Conservation (phyloP, 1,284 basidiomycete species). For the Somion occarium region DNA sequence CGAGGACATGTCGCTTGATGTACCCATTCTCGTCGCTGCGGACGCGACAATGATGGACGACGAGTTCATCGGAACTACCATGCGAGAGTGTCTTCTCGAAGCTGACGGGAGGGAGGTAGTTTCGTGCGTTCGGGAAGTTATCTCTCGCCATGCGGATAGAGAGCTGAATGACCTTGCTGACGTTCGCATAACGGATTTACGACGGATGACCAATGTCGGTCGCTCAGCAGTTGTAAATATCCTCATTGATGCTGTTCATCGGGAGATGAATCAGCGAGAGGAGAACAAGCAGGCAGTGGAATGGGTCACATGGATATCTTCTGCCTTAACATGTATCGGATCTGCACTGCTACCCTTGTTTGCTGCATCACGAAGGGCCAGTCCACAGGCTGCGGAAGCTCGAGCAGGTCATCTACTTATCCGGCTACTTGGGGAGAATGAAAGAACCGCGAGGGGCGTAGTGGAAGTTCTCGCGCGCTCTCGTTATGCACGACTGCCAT, state of each 20-base stretch:
- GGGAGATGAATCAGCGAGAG: neutral
- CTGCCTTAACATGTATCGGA: neutral
- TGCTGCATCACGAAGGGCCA: neutral
- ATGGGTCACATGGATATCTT: constrained; percentile 2
- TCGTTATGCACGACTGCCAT: neutral
- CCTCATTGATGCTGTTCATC: constrained; percentile 2
- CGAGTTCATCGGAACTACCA: constrained; percentile 2
- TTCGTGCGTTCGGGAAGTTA: neutral
- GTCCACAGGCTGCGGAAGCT: neutral
- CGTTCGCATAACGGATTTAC: neutral
- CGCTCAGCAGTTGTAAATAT: constrained; percentile 1
- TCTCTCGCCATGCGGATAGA: neutral
- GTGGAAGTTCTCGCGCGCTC: constrained; percentile 3
- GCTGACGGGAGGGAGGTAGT: neutral
- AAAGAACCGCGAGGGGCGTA: neutral
- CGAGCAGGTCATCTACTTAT: constrained; percentile 1
- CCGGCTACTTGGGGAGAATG: neutral
- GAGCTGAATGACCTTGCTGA: neutral
- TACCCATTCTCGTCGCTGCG: constrained; percentile 1
- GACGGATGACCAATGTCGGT: neutral
- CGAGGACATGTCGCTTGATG: neutral
- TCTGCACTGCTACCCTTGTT: constrained; percentile 2
- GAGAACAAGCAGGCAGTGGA: neutral
- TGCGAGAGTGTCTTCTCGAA: constrained; percentile 3
- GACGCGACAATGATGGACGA: constrained; percentile 4